phyloP scores from a whole-genome alignment of 2,329 filamentous ascomycete species.

The Phaeosphaeriaceae sp. region DNA sequence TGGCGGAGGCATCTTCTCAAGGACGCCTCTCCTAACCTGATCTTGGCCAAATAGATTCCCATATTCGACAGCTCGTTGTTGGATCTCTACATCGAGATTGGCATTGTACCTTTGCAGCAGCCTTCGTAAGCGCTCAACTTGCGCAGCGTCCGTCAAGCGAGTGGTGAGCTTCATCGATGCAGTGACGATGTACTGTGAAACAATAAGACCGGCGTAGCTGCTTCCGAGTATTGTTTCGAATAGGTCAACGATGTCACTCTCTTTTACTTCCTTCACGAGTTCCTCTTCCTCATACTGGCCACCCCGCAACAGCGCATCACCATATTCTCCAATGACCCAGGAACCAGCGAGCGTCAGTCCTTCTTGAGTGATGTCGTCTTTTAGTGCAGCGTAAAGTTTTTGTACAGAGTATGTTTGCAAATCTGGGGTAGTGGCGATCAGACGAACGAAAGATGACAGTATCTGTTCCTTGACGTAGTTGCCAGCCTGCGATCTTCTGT shows the following conservation, averaged over 20 bases:
- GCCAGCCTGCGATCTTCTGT: constrained; percentile 64
- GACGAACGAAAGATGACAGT: constrained; percentile 90
- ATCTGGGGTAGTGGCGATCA: constrained; percentile 93
- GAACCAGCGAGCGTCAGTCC: constrained; percentile 90
- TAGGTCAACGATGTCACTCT: constrained; percentile 91
- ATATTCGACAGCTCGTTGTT: constrained; percentile 95
- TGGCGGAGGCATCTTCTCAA: constrained; percentile 97
- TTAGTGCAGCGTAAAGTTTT: constrained; percentile 88
- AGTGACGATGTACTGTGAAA: constrained; percentile 95
- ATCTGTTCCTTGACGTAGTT: constrained; percentile 99
- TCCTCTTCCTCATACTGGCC: constrained; percentile 96
- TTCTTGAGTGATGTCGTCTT: constrained; percentile 97
- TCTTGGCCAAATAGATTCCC: constrained; percentile 93
- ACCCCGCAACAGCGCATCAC: constrained; percentile 84
- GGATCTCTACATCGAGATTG: constrained; percentile 92
- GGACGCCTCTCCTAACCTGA: constrained; percentile 82
- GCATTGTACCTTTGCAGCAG: constrained; percentile 80
- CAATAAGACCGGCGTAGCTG: constrained; percentile 88
- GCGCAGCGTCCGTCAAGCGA: constrained; percentile 80
- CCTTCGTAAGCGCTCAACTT: constrained; percentile 83
- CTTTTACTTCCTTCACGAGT: constrained; percentile 79
- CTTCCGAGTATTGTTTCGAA: constrained; percentile 92
- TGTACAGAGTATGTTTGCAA: constrained; percentile 96
- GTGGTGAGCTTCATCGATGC: constrained; percentile 95
- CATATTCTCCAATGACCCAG: constrained; percentile 98